A percentile compares a stretch with the other conserved stretches of the same genome.
Conservation (phyloP, 2,329 filamentous ascomycete species). For the Knufia fluminis region DNA sequence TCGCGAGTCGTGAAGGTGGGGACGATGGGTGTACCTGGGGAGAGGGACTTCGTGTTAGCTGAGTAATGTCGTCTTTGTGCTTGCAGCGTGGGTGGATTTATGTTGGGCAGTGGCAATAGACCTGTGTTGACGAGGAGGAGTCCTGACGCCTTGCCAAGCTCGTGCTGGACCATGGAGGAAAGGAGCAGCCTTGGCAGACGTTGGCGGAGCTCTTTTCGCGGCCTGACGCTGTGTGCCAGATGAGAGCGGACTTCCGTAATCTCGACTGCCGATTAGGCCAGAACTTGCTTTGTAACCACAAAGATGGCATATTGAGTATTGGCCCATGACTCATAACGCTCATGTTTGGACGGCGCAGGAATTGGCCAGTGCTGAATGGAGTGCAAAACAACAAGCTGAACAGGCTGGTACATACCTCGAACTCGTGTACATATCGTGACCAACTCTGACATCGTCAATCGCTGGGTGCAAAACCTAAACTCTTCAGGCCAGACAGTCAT, state of each 20-base stretch:
- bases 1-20: neutral
- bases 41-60: neutral
- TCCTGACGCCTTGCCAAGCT: no score
- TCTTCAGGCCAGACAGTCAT: slow-evolving; percentile 58
- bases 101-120: neutral
- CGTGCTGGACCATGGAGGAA: no score
- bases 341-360: neutral
- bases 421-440: slow-evolving; percentile 47
- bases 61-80: neutral
- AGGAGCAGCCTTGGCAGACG: no score
- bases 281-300: no score
- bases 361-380: neutral
- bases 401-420: slow-evolving; percentile 27
- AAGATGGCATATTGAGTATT: no score
- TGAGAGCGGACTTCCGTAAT: no score
- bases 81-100: neutral
- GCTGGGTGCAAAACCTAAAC: slow-evolving; percentile 60
- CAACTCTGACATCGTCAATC: slow-evolving; percentile 52
- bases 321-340: neutral
- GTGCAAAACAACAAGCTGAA: slow-evolving; percentile 9
- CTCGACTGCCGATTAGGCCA: no score
- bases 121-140: neutral
- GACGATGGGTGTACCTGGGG: neutral
- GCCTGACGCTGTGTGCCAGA: no score
- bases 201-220: no score